phyloP scores from a whole-genome alignment of 768 basidiomycete genomes.

The Hygrocybe coccinea region DNA sequence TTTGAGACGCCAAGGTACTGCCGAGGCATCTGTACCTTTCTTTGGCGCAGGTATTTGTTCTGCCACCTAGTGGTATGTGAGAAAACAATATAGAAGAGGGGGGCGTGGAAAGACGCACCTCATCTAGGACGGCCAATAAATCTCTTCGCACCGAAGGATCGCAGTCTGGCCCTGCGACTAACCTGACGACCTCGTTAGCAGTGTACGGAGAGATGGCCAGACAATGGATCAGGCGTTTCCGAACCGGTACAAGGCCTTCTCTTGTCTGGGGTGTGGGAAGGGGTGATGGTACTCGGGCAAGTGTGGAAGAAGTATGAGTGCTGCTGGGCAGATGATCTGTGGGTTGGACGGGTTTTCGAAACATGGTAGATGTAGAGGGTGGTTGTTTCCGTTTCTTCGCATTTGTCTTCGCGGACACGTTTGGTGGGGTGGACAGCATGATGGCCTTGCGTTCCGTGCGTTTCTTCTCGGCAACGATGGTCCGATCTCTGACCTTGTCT shows the following conservation, averaged over 20 bases:
- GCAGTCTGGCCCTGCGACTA: conserved; percentile 43
- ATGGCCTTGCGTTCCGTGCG: conserved; percentile 44
- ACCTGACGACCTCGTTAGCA: conserved; percentile 43
- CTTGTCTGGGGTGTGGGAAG: conserved; percentile 14
- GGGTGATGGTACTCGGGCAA: conserved; percentile 21
- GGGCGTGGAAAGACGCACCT: conserved; percentile 35
- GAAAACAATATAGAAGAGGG: neutral
- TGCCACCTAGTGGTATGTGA: conserved; percentile 40
- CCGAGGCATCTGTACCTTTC: conserved; percentile 34
- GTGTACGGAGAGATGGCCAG: conserved; percentile 47
- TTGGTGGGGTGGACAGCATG: conserved; percentile 44
- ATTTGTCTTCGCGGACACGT: conserved; percentile 25
- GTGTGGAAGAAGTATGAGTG: conserved; percentile 19
- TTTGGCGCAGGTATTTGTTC: conserved; percentile 36
- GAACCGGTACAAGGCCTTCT: conserved; percentile 22
- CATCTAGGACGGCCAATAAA: conserved; percentile 44
- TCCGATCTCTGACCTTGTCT: conserved; percentile 43
- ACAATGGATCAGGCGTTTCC: conserved; percentile 49
- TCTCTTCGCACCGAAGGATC: conserved; percentile 35
- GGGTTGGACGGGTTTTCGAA: conserved; percentile 36
- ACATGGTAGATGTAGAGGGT: conserved; percentile 27
- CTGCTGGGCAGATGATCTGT: conserved; percentile 27
- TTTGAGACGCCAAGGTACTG: conserved; percentile 50
- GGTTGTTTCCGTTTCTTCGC: conserved; percentile 39
- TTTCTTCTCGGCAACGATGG: conserved; percentile 40